Base-by-base conservation (phyloP, 1,284 basidiomycete species). In the Ganoderma sp. region DNA sequence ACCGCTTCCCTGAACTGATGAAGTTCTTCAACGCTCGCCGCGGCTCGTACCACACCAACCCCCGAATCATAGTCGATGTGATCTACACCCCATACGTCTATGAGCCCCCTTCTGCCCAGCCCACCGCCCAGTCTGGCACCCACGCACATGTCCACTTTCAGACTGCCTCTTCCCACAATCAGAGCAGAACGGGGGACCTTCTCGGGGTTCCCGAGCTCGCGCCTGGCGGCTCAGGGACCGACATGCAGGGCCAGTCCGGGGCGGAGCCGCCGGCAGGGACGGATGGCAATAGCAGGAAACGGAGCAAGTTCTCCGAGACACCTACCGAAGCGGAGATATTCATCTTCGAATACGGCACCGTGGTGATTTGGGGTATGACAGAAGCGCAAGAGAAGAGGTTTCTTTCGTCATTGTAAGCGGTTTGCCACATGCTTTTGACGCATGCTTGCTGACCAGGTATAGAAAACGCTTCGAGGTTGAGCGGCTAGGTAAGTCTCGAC, bases 361-460 rank as follows among this genome's bases (percentile, higher is more conserved):
- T 98, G 43, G 96, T 98, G 28, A 93, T 98, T 64, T 98, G 96
- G 97, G 96, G 96, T 34, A 98, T 98, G 96, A 93, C 94, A 14
- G 92, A 97, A 77, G 84, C 88, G 10, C 94, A 98, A 78, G 96
- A 98, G 81, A 94, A 90, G 78, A 84, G 95, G 3, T 95, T 98
- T 75, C 81, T 97, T 68, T 90, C 91, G 50, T 95, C 94, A 42
- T 85, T 98, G 93, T 96, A 78, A 80, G 94, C 84, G 41, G 63
- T 45, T 52, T 65, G 43, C 58, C 67, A 61, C 52, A 45, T 25
- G 57, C 57, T 50, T 12, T 15, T 37, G 48, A 19, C 43, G 45
- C 28, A 50, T 58, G 43, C 19, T 70, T 69, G 61, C 68, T 72
- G 63, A 72, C 69, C 71, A 66, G 56, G 62, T 69, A 41, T 75